These are phyloP conservation scores for Cordyceps tenuipes DNA, from an alignment of 2,329 filamentous ascomycete species.

Conservation along the genomic window DNA sequence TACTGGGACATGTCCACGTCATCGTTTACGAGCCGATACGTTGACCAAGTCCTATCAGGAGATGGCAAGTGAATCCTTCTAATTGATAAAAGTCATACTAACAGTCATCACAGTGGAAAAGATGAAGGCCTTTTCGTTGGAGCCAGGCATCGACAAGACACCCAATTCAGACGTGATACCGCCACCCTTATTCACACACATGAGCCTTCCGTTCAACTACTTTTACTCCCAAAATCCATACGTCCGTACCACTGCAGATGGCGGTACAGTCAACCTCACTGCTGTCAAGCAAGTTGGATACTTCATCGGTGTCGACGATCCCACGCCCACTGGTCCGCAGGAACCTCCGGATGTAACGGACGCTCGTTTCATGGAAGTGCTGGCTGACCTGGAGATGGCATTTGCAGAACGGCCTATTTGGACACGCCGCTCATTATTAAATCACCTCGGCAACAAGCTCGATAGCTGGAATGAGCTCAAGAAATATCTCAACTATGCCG, in stretches of 20 bases:
- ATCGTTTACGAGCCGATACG: slow-evolving; percentile 62
- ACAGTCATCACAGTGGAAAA: slow-evolving; percentile 34
- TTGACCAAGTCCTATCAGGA: slow-evolving; percentile 61
- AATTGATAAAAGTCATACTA: not conserved
- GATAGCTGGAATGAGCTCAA: slow-evolving; percentile 54
- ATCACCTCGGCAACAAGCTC: slow-evolving; percentile 50
- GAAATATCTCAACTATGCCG: slow-evolving; percentile 71
- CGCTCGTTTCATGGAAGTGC: slow-evolving; percentile 52
- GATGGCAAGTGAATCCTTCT: slow-evolving; percentile 43
- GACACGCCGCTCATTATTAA: slow-evolving; percentile 75
- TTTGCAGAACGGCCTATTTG: slow-evolving; percentile 73
- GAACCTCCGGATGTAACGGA: slow-evolving; percentile 52
- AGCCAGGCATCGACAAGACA: slow-evolving; percentile 50
- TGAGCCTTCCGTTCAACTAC: slow-evolving; percentile 66
- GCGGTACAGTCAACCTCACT: slow-evolving; percentile 49
- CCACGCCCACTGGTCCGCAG: slow-evolving; percentile 53
- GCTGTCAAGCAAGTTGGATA: slow-evolving; percentile 51
- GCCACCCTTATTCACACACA: slow-evolving; percentile 69
- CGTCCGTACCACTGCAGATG: slow-evolving; percentile 53
- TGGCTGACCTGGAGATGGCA: slow-evolving; percentile 54
- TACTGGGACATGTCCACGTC: slow-evolving; percentile 66
- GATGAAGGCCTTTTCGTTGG: slow-evolving; percentile 56
- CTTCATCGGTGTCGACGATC: slow-evolving; percentile 53
- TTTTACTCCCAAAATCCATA: slow-evolving; percentile 81
- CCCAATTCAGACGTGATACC: slow-evolving; percentile 65